These are phyloP conservation scores for Ceratocystis ficicola DNA, from an alignment of 2,329 filamentous ascomycete genomes.

Conservation along the genomic window DNA sequence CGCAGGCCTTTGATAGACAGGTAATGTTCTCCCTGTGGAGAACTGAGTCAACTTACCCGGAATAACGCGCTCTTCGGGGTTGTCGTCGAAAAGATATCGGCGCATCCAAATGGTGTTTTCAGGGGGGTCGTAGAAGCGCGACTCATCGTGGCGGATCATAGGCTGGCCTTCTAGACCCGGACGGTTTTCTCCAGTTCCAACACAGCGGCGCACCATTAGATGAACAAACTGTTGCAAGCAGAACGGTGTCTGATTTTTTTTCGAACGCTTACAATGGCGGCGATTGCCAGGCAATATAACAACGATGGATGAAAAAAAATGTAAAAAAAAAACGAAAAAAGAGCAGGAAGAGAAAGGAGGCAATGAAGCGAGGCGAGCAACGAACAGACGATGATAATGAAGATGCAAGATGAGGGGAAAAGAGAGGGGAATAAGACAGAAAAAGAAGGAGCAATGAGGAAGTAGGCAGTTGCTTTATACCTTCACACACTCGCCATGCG, in stretches of 20 bases:
- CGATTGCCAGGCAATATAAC: background rate
- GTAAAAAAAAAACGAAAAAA: background rate
- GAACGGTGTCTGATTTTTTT: background rate
- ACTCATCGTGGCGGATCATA: background rate
- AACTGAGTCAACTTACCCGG: background rate
- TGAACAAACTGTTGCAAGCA: background rate
- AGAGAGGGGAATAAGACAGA: background rate
- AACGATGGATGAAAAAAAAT: background rate
- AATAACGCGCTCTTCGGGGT: constrained; percentile 12
- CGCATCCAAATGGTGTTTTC: background rate
- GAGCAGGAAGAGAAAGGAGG: background rate
- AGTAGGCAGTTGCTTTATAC: background rate
- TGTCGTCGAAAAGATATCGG: constrained; percentile 6
- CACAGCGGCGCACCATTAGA: constrained; percentile 4
- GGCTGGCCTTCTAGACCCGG: constrained; percentile 15
- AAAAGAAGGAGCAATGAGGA: background rate
- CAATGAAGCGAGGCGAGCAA: background rate
- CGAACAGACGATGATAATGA: background rate
- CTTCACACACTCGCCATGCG: background rate
- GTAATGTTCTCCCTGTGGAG: too few species aligned
- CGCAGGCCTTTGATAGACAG: background rate
- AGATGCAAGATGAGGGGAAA: background rate
- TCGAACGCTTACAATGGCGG: too few species aligned
- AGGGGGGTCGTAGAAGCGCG: constrained; percentile 8
- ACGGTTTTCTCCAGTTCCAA: constrained; percentile 12